These are phyloP conservation scores for Paulownia fortunei DNA, from an alignment of 257 asterid species.

Conservation along the genomic window DNA sequence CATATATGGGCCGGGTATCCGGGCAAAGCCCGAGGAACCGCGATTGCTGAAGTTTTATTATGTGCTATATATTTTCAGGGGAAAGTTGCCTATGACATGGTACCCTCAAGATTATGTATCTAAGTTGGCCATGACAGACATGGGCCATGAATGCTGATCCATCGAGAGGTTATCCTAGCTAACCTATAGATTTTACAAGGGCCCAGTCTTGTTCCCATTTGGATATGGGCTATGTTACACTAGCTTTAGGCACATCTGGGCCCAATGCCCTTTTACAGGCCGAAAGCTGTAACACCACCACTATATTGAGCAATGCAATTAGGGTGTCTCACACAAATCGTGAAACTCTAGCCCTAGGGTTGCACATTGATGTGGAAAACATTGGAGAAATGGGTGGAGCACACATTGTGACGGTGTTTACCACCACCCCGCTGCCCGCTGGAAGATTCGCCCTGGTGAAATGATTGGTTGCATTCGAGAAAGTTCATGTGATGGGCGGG, in stretches of 20 bases:
- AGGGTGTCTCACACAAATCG: slow-evolving; percentile 60
- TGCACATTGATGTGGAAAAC: slow-evolving; percentile 60
- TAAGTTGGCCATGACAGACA: slow-evolving; percentile 61
- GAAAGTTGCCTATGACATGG: slow-evolving; percentile 76
- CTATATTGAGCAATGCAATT: slow-evolving; percentile 38
- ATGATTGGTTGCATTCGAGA: slow-evolving; percentile 59
- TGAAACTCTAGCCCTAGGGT: slow-evolving; percentile 41
- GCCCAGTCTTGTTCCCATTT: slow-evolving; percentile 72
- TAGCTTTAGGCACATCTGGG: slow-evolving; percentile 39
- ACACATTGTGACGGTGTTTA: slow-evolving; percentile 52
- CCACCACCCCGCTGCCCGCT: slow-evolving; percentile 33
- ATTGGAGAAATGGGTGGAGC: slow-evolving; percentile 62
- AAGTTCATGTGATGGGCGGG: slow-evolving; percentile 47
- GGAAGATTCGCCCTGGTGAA: slow-evolving; percentile 36
- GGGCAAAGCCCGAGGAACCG: slow-evolving; percentile 78
- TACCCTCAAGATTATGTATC: slow-evolving; percentile 59
- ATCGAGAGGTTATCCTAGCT: slow-evolving; percentile 64
- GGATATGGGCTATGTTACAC: slow-evolving; percentile 67
- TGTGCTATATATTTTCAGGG: slow-evolving; percentile 39
- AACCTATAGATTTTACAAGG: slow-evolving; percentile 67
- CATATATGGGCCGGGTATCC: slow-evolving; percentile 78
- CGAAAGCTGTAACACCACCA: slow-evolving; percentile 34
- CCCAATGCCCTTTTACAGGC: slow-evolving; percentile 35
- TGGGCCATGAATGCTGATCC: slow-evolving; percentile 77
- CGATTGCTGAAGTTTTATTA: slow-evolving; percentile 60